Base-by-base conservation (phyloP, 2,329 filamentous ascomycete species). In the Raffaelea ambrosiae region DNA sequence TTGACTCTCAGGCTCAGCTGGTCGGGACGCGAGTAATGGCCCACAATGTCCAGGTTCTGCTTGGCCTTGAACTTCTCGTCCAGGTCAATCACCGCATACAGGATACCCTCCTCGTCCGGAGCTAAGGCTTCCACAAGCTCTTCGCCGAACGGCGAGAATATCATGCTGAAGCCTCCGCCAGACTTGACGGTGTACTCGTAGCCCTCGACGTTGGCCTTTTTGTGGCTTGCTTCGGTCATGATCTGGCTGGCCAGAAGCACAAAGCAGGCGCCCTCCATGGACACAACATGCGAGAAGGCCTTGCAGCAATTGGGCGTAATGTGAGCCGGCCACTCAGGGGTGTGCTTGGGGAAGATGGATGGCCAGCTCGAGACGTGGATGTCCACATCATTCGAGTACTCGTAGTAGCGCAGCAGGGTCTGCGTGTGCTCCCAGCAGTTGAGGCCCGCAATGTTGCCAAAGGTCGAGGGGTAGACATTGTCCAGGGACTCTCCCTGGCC, bases 241-340 rank as follows among this genome's bases (percentile, higher is more conserved):
- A 80, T 65, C 0, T 68, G 59, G 0, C 74, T 76, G 43, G 63
- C 62, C 52, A 77, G 74, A 3, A 81, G 66, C 1, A 82, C 77
- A 50, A 73, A 82, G 0, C 72, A 60, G 9, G 66, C 64, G 2
- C 72, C 69, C 56, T 83, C 79, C 9, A 81, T 70, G 1, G 78
- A 77, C 53, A 80, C 79, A 0, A 70, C 67, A 51, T 73, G 35
- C 35, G 35, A 38, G 18, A 38, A 78, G 61, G 40, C 56, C 66
- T 26, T 65, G 66, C 48, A 65, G 69, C 4, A 66, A 66, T 23
- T 61, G 58, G 57, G 55, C 16, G 57, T 58, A 57, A 63, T 63
- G 41, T 57, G 59, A 57, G 57, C 63, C 13, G 61, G 47, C 44
- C 44, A 41, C 2, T 57, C 58, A 1, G 57, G 57, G 58, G 57